Base-by-base conservation (phyloP, 2,329 filamentous ascomycete species). In the Lecanicillium sp. region DNA sequence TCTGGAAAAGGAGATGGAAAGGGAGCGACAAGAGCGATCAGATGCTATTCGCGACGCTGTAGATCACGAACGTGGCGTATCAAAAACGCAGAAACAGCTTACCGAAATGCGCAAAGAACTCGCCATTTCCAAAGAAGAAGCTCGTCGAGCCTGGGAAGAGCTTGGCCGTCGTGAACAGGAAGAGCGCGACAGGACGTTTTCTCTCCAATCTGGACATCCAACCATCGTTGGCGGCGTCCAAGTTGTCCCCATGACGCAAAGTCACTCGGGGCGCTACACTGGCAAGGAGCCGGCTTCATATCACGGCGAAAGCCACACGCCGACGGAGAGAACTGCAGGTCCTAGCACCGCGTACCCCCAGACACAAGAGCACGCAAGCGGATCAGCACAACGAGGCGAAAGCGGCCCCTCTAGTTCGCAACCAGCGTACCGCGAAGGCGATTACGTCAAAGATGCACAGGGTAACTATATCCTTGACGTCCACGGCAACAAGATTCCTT, bases 81-180 rank as follows among this genome's bases (percentile, higher is more conserved):
- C 85, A 39, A 85, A 80, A 52, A 75, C 79, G 0, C 82, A 94
- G 49, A 85, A 86, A 53, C 72, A 87, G 49, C 74, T 94, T n/a
- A 71, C 73, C 13, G 92, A 96, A 59, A 88, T 95, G 83, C 83
- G 84, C 51, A 85, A 92, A 46, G 92, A 98, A 62, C 70, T 96
- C 29, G 77, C 84, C 51, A 98, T 98, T 44, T 94, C 89, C 29
- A 95, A 95, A 55, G 90, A 95, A 50, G 92, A 98, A 61, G 90
- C 92, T 8, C 80, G 90, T 27, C 78, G 92, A 41, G 92, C 92
- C 2, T 98, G 92, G 92, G 92, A 98, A 64, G 92, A 96, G 60
- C 76, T 98, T 2, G 92, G 92, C 17, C 77, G 90, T 37, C 79
- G 88, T 37, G 92, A 96, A 60, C 87, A 95, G 55, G 86, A 94